Percentiles rank a stretch among this genome's conserved stretches.
Conservation (phyloP, 805 yeast species). For the Nakazawaea peltata region DNA sequence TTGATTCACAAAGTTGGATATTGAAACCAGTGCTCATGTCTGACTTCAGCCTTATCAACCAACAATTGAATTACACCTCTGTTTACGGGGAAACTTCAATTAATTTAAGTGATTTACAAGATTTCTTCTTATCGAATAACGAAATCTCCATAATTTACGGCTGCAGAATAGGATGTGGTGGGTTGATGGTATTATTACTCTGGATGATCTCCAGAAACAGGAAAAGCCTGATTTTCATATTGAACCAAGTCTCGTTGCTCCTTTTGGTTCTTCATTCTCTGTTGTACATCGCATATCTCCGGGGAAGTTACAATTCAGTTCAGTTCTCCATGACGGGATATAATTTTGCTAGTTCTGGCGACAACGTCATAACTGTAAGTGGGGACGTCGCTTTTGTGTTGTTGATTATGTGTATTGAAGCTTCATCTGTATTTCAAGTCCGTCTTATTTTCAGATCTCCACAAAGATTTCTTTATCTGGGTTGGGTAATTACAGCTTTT, state of each 20-base stretch:
- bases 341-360: slow-evolving; percentile 26
- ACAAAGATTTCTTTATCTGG: slow-evolving; percentile 33
- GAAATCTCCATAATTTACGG: slow-evolving; percentile 44
- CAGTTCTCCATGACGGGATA: slow-evolving; percentile 41
- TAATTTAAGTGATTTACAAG: slow-evolving; percentile 35
- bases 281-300: slow-evolving; percentile 45
- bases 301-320: slow-evolving; percentile 43
- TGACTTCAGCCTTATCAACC: slow-evolving; percentile 17
- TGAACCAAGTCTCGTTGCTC: slow-evolving; percentile 57
- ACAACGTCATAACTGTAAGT: slow-evolving; percentile 47
- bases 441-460: slow-evolving; percentile 61
- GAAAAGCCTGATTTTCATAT: slow-evolving; percentile 62
- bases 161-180: slow-evolving; percentile 49
- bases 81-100: slow-evolving; percentile 29
- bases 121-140: slow-evolving; percentile 22
- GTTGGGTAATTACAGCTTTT: slow-evolving; percentile 28
- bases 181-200: slow-evolving; percentile 35
- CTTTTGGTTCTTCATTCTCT: slow-evolving; percentile 53
- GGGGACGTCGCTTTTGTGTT: slow-evolving; percentile 53
- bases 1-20: no score
- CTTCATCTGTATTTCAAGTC: slow-evolving; percentile 65
- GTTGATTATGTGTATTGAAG: slow-evolving; percentile 52
- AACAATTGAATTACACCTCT: slow-evolving; percentile 31
- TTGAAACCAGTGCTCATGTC: neutral
- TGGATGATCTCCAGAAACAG: slow-evolving; percentile 43